A percentile compares a stretch with the other conserved stretches of the same genome.
phyloP scores from a whole-genome alignment of 768 basidiomycete genomes.

The Agrocybe chaxingu region DNA sequence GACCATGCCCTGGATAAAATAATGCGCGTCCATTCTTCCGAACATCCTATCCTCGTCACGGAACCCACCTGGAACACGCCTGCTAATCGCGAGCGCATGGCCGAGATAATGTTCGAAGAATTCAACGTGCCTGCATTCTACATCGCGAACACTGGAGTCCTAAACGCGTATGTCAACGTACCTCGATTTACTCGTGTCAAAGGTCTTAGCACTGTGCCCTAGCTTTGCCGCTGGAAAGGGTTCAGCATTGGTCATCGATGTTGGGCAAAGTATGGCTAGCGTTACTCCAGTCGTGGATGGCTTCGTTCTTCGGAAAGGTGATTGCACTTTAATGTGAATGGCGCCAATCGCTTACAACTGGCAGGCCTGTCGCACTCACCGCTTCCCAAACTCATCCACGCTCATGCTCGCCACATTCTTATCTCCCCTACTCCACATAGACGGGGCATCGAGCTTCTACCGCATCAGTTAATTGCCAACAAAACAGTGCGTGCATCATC shows the following conservation, averaged over 20 bases:
- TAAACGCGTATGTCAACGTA: conserved; percentile 71
- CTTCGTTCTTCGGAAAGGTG: conserved; percentile 94
- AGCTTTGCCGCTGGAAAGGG: conserved; percentile 97
- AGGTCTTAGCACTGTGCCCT: neutral
- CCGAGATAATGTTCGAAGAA: conserved; percentile 97
- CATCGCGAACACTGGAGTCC: conserved; percentile 89
- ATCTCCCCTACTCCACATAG: conserved; percentile 45
- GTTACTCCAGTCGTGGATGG: conserved; percentile 97
- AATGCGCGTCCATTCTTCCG: conserved; percentile 72
- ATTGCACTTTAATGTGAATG: neutral
- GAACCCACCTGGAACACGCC: conserved; percentile 97
- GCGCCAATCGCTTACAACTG: neutral
- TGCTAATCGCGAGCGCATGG: conserved; percentile 91
- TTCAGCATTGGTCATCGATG: conserved; percentile 93
- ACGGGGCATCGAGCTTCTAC: conserved; percentile 62
- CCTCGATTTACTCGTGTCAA: neutral
- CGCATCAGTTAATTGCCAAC: conserved; percentile 88
- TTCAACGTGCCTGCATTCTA: conserved; percentile 95
- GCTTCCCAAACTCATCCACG: conserved; percentile 77
- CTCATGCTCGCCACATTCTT: conserved; percentile 71
- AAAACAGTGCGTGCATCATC: conserved; percentile 49
- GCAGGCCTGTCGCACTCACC: conserved; percentile 76
- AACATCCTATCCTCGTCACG: conserved; percentile 91
- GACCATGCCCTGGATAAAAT: conserved; percentile 73
- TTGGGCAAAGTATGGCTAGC: conserved; percentile 86